Base-by-base conservation (phyloP, 1,284 basidiomycete genomes). In the Pholiota adiposa region DNA sequence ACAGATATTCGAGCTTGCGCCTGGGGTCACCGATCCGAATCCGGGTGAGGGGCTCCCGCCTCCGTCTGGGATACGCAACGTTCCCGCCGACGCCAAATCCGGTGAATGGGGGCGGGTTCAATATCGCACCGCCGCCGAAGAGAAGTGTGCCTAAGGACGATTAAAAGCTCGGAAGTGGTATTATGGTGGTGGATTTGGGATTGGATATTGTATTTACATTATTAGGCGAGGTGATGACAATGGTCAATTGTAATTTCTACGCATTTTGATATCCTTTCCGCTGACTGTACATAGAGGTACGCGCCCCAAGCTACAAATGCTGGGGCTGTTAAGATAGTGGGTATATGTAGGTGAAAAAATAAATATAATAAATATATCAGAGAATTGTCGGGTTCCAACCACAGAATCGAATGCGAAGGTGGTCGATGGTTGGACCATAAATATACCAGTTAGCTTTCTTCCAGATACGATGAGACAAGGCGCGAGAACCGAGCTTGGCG, bases 61-160 rank as follows among this genome's bases (percentile, higher is more conserved):
- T 5, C 38, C 36, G 36, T 60, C 57, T 33, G 56, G 57, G 19
- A 62, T 66, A 66, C 59, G 59, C 59, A 0, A 44, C 52, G n/a
- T 68, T 66, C 61, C 65, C 65, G n/a, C 49, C 64, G 7, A 59
- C 64, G 7, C 66, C 66, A 1, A 59, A 59, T 21, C 60, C 63
- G 3, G 51, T 34, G 46, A 57, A 62, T 50, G 63, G 62, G 40
- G 61, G 62, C 27, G 61, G 60, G 51, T 63, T 62, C 54, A 60
- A 60, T 53, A 58, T 63, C 34, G 58, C 58, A 9, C 56, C 56
- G 25, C 65, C 64, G 49, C 66, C 64, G 46, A 61, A 44, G 49
- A 59, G 51, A 54, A 43, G 19, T 41, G 18, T 49, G 34, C 46
- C 57, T 7, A 67, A 67, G 48, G 66, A 67, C 49, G 66, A 67